Base-by-base conservation (phyloP, 1,284 basidiomycete genomes). In the Taiwanofungus camphoratus region DNA sequence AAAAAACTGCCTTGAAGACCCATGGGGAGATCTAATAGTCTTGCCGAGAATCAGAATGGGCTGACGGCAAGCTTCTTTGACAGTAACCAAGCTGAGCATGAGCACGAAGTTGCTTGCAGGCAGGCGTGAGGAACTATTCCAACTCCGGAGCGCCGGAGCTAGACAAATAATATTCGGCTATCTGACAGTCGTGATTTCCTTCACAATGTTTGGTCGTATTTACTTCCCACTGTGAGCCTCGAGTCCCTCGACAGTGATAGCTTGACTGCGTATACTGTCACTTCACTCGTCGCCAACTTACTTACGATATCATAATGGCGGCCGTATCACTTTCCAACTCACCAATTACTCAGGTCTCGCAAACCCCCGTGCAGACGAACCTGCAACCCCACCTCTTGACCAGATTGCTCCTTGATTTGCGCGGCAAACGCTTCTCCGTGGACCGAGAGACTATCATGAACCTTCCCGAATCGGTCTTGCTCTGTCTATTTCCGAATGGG, bases 401-500 rank as follows among this genome's bases (percentile, higher is more conserved):
- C 11, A 77, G 91, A 50, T 77, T 99, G 53, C 80, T 90, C 45
- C 83, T 99, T 55, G 95, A 98, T 67, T 74, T 99, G 39, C 83
- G 95, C 51, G 93, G 93, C 47, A 77, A 73, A 53, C 83, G 92
- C 54, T 96, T 98, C 70, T 85, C 89, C 45, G 92, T 99, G 44
- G 96, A 99, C 69, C 79, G 96, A 55, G 95, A 98, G 68, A 93
- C 90, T 23, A 87, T 99, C 63, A 97, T 99, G 93, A 93, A 95
- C 63, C 73, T 99, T 23, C 95, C 95, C 6, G 95, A 99, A 76
- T 93, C 89, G 20, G 92, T 99, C 36, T 71, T 99, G 46, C 74
- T 99, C 37, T 98, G 95, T 64, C 75, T 99, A 44, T 99, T 99
- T 62, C 95, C 95, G 11, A 98, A 99, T 59, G 95, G 96, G 8